Conservation (phyloP, 176 grass and related monocot species). For the Tuctoria greenei region DNA sequence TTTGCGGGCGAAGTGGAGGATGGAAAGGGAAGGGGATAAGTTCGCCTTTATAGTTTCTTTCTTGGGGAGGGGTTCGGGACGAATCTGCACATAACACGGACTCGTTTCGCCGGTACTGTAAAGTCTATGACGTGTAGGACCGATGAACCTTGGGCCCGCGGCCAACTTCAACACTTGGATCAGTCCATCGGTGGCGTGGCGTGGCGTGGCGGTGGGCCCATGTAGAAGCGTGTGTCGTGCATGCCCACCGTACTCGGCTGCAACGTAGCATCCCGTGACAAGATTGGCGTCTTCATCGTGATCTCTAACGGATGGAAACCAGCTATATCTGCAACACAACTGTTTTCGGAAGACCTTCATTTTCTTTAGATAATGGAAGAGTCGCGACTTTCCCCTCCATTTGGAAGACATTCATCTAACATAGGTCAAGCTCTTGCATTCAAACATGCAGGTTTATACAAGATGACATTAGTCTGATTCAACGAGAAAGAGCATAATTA, state of each 20-base stretch:
- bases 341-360: too few relatives aligned
- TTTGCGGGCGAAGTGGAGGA: neutral
- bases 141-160: neutral
- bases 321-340: too few relatives aligned
- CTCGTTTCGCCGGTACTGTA: neutral
- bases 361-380: too few relatives aligned
- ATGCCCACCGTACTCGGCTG: constrained; percentile 21
- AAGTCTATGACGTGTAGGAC: neutral
- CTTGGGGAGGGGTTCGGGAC: constrained; percentile 46
- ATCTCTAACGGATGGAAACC: too few relatives aligned
- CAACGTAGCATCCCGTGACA: too few relatives aligned
- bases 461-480: too few relatives aligned
- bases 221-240: neutral
- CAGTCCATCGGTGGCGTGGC: neutral
- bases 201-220: neutral
- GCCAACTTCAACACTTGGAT: neutral
- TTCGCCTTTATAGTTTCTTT: constrained; percentile 32
- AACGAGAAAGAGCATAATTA: neutral
- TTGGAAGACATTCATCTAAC: too few relatives aligned
- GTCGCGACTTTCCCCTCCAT: too few relatives aligned
- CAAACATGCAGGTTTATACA: too few relatives aligned
- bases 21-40: constrained; percentile 26
- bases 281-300: too few relatives aligned
- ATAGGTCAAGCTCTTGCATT: too few relatives aligned
- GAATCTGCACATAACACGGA: neutral